phyloP scores from a whole-genome alignment of 108 stramenopile species.

The Cylindrotheca fusiformis region DNA sequence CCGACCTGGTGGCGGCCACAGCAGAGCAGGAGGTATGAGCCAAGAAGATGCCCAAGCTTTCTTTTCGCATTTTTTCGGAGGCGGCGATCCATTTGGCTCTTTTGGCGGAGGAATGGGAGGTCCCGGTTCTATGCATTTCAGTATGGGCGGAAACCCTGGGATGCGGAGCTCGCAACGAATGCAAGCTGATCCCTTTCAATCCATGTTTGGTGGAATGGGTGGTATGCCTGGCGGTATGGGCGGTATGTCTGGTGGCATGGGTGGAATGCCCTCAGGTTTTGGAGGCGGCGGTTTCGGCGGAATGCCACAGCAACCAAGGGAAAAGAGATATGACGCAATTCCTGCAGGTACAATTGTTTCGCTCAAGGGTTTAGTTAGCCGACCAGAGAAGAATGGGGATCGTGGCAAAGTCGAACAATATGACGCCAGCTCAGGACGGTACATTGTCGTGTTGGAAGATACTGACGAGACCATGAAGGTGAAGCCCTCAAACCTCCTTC shows the following conservation, averaged over 20 bases:
- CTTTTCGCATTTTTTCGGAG: constrained; percentile 78
- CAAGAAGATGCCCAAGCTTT: constrained; percentile 76
- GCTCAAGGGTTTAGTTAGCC: constrained; percentile 65
- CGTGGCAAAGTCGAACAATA: constrained; percentile 72
- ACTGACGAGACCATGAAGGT: constrained; percentile 77
- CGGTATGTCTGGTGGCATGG: constrained; percentile 35
- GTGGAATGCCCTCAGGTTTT: constrained; percentile 41
- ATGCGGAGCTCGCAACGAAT: constrained; percentile 10
- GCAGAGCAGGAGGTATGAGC: constrained; percentile 69
- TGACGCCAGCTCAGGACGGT: constrained; percentile 60
- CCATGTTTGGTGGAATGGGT: constrained; percentile 51
- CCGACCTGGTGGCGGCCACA: constrained; percentile 42
- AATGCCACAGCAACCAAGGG: constrained; percentile 21
- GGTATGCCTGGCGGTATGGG: constrained; percentile 30
- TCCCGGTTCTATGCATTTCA: constrained; percentile 24
- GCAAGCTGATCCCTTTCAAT: constrained; percentile 34
- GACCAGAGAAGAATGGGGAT: constrained; percentile 79
- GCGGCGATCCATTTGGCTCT: constrained; percentile 82
- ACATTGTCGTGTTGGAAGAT: constrained; percentile 78
- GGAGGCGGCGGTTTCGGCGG: constrained; percentile 15
- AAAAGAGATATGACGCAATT: constrained; percentile 74
- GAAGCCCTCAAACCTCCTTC: constrained; percentile 74
- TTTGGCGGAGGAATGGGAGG: constrained; percentile 51
- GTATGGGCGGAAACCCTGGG: constrained; percentile 45
- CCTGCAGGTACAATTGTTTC: constrained; percentile 80